These are phyloP conservation scores for Plasmodium adleri DNA, from an alignment of 169 alveolate genomes.

Conservation along the genomic window DNA sequence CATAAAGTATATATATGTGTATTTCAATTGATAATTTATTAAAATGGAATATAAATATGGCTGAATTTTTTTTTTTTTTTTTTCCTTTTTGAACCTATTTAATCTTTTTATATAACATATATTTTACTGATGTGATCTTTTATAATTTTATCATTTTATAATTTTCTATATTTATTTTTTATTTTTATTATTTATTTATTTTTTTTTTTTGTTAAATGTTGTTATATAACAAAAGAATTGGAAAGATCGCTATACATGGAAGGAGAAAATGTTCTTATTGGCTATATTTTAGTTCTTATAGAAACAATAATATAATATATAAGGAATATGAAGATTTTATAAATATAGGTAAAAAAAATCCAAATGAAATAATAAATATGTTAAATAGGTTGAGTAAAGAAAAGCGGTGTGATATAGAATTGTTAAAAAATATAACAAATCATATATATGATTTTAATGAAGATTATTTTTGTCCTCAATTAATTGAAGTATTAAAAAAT, in stretches of 20 bases:
- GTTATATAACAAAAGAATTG: neutral
- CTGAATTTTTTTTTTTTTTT: too few relatives aligned
- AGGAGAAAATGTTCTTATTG: neutral
- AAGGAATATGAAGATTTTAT: constrained; percentile 36
- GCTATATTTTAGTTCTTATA: constrained; percentile 12
- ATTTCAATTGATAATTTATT: too few relatives aligned
- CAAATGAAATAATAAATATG: constrained; percentile 38
- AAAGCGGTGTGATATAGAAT: constrained; percentile 30
- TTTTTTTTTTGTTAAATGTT: constrained; percentile 4
- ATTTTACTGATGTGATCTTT: neutral
- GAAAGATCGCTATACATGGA: constrained; percentile 9
- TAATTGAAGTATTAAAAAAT: constrained; percentile 43
- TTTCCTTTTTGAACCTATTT: too few relatives aligned
- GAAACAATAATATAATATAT: constrained; percentile 12
- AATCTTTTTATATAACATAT: too few relatives aligned
- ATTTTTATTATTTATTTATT: neutral
- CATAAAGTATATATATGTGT: too few relatives aligned
- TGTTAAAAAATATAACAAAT: constrained; percentile 36
- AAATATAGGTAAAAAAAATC: constrained; percentile 57
- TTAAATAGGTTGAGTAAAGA: constrained; percentile 7
- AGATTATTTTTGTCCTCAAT: constrained; percentile 60
- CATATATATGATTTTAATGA: constrained; percentile 67
- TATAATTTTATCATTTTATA: neutral
- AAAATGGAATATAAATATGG: too few relatives aligned
- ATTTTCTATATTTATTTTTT: neutral